Evolutionary conservation across 2,329 filamentous ascomycete species (phyloP).

Genomic region (Periglandula ipomoeae): DNA sequence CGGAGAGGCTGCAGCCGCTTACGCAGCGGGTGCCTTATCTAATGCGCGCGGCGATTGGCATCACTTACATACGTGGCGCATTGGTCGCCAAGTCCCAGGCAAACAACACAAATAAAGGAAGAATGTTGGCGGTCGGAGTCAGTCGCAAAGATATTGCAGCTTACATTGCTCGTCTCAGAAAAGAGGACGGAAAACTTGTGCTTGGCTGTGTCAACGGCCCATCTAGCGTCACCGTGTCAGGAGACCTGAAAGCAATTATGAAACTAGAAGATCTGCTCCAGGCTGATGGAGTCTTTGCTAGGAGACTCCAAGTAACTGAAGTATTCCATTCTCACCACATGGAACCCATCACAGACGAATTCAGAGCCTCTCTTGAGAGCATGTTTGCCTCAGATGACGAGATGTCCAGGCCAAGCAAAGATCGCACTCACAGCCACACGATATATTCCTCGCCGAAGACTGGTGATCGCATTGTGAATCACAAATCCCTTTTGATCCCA

Average conservation of each 20-base stretch:
- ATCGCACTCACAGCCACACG: too few relatives aligned
- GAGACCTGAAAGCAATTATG: constrained; percentile 16
- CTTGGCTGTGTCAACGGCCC: constrained; percentile 19
- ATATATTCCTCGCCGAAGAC: too few relatives aligned
- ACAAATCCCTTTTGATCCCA: too few relatives aligned
- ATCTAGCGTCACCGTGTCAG: constrained; percentile 19
- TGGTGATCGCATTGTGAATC: too few relatives aligned
- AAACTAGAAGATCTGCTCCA: constrained; percentile 14
- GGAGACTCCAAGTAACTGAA: constrained; percentile 23
- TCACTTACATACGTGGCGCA: too few relatives aligned
- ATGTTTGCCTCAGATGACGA: too few relatives aligned
- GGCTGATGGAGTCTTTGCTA: constrained; percentile 19
- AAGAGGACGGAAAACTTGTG: not conserved
- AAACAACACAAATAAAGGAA: too few relatives aligned
- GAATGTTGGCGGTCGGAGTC: constrained; percentile 12
- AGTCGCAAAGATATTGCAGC: constrained; percentile 2
- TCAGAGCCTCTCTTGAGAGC: too few relatives aligned
- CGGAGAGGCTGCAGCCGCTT: constrained; percentile 28
- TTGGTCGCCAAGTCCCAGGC: not conserved
- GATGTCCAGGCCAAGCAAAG: too few relatives aligned
- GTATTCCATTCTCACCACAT: constrained; percentile 17
- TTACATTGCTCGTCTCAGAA: not conserved
- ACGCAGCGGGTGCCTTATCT: constrained; percentile 18
- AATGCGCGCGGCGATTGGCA: too few relatives aligned
- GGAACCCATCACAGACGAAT: too few relatives aligned